These are phyloP conservation scores for Clonostachys sp. DNA, from an alignment of 2,329 filamentous ascomycete genomes.

Conservation along the genomic window DNA sequence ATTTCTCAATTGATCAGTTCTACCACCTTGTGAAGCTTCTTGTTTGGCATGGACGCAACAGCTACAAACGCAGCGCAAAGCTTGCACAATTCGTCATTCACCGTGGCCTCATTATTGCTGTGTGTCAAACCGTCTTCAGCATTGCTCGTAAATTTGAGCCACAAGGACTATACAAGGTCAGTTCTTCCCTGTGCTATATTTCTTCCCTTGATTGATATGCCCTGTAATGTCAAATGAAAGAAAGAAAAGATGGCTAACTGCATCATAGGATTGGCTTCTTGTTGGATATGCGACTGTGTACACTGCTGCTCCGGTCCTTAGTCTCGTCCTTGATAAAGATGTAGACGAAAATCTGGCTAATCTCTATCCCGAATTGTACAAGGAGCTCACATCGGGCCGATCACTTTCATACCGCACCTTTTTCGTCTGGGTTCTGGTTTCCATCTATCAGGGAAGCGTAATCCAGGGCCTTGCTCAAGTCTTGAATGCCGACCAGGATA, in stretches of 20 bases:
- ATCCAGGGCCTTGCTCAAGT: constrained; percentile 94
- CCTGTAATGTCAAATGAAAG: too few relatives aligned
- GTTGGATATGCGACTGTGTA: constrained; percentile 97
- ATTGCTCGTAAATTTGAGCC: constrained; percentile 91
- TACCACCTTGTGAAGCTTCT: constrained; percentile 91
- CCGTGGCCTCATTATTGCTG: constrained; percentile 87
- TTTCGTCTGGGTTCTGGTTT: constrained; percentile 94
- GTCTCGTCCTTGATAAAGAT: constrained; percentile 88
- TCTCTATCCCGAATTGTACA: constrained; percentile 95
- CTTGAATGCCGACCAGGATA: constrained; percentile 67
- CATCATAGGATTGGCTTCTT: constrained; percentile 75
- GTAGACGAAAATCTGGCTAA: constrained; percentile 93
- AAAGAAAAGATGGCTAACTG: constrained; percentile 10
- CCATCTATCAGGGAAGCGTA: constrained; percentile 89
- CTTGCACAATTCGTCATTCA: constrained; percentile 98
- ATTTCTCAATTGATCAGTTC: constrained; percentile 96
- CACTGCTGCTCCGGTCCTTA: constrained; percentile 89
- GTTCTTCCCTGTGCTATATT: constrained; percentile 6
- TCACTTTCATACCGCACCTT: constrained; percentile 90
- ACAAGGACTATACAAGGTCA: constrained; percentile 79
- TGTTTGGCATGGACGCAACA: constrained; percentile 98
- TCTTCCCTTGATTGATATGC: not conserved
- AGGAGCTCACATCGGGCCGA: constrained; percentile 86
- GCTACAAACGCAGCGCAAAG: constrained; percentile 93
- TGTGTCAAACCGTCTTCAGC: constrained; percentile 96